Percentiles rank a stretch among this genome's conserved stretches.
These are phyloP conservation scores for Fusarium redolens DNA, from an alignment of 2,329 filamentous ascomycete genomes.

Conservation along the genomic window DNA sequence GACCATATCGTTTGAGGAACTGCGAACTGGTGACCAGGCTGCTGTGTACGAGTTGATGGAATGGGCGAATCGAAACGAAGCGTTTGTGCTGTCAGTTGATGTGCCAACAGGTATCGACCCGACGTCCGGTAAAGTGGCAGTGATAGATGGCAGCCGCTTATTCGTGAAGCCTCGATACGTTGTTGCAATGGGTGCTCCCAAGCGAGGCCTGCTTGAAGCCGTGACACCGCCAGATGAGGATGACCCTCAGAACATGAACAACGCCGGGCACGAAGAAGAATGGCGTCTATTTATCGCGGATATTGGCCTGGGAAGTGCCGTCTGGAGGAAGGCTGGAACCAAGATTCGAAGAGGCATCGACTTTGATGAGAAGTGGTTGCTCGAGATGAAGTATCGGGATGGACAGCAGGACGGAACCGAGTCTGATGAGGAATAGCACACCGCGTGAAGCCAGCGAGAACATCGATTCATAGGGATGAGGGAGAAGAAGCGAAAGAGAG, in stretches of 20 bases:
- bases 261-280: conserved; percentile 60
- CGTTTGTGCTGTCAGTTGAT: conserved; percentile 87
- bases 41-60: conserved; percentile 90
- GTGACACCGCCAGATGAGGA: conserved; percentile 66
- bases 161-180: conserved; percentile 86
- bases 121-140: conserved; percentile 73
- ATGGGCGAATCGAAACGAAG: conserved; percentile 90
- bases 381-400: conserved; percentile 71
- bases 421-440: conserved; percentile 33
- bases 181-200: conserved; percentile 86
- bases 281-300: conserved; percentile 90
- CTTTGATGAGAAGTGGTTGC: conserved; percentile 88
- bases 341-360: conserved; percentile 86
- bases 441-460: background rate
- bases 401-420: conserved; percentile 45
- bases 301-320: conserved; percentile 83
- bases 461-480: background rate
- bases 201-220: conserved; percentile 83
- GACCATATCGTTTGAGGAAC: conserved; percentile 88
- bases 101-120: conserved; percentile 90
- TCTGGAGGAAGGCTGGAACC: conserved; percentile 87
- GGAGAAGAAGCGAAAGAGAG: background rate
- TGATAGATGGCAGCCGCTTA: conserved; percentile 79
- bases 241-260: conserved; percentile 46
- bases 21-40: conserved; percentile 83